Evolutionary conservation across 768 basidiomycete species (phyloP), one percentile per base, ranked within the genome.

Genomic region (Flagelloscypha sp.): DNA sequence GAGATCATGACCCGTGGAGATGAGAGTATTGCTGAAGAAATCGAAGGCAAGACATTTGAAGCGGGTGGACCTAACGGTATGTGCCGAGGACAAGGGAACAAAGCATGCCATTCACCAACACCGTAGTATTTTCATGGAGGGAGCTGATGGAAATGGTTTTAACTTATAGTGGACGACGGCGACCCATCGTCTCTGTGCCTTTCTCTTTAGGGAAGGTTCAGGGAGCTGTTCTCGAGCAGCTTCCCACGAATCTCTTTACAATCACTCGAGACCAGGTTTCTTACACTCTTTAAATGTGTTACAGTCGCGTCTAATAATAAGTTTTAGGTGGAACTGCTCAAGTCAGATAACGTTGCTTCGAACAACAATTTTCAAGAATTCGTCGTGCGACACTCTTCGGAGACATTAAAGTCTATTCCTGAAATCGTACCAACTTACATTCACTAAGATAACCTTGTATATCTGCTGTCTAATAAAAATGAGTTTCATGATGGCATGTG

Each of bases 91-190:
- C n/a, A n/a, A n/a, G n/a, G n/a, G n/a, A n/a, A n/a, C n/a, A n/a
- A n/a, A n/a, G n/a, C n/a, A n/a, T n/a, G n/a, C n/a, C 24, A 52
- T 65, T 28, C 7, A 23, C 4, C 24, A 11, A 20, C 27, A 23
- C 10, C 13, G 19, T 46, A 85, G 82, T 79, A 7, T 70, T 76
- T 50, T 79, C 78, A 0, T 85, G 79, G 49, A 62, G 62, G 27
- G 65, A 85, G 47, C 58, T 84, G 17, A 83, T 86, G 74, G 51
- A 76, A 47, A 56, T 79, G 7, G 67, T 83, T 2, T 58, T 84
- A 24, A 56, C 61, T 37, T 68, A 76, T 44, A 72, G 69, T 13
- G 53, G 58, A 22, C 70, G 74, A 11, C 49, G 52, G 37, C 64
- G 83, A 19, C 71, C 73, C 1, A 71, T 85, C 35, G 38, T 86